These are phyloP conservation scores for Dryadomyces quercus-mongolicae DNA, from an alignment of 2,329 filamentous ascomycete genomes.

Conservation along the genomic window DNA sequence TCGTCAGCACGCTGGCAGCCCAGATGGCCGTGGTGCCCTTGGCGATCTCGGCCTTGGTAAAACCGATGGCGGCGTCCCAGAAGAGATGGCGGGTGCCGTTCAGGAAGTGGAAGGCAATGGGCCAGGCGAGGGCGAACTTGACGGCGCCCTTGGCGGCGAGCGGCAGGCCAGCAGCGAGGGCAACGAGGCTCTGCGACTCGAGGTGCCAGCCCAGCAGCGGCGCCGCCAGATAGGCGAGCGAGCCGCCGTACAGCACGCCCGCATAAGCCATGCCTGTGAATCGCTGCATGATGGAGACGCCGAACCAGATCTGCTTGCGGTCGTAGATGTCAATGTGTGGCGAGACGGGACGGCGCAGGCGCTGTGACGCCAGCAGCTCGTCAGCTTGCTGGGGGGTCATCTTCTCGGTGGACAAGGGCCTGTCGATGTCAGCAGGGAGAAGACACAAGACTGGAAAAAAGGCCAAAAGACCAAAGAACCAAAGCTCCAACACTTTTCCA, in stretches of 20 bases:
- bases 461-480: neutral
- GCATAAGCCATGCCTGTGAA: conserved; percentile 68
- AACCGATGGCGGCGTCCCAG: conserved; percentile 39
- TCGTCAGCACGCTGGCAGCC: conserved; percentile 29
- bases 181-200: conserved; percentile 46
- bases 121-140: conserved; percentile 46
- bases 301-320: conserved; percentile 75
- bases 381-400: conserved; percentile 40
- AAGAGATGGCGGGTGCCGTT: conserved; percentile 43
- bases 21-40: conserved; percentile 35
- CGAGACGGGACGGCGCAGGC: conserved; percentile 66
- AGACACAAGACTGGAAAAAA: too few relatives aligned
- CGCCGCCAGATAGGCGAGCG: conserved; percentile 66
- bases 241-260: conserved; percentile 68
- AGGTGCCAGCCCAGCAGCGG: conserved; percentile 58
- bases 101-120: conserved; percentile 45
- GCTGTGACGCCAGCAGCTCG: conserved; percentile 68
- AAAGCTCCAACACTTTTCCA: neutral
- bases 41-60: conserved; percentile 33
- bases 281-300: conserved; percentile 61
- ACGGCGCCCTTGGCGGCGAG: conserved; percentile 43
- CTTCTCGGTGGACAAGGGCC: conserved; percentile 43
- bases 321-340: conserved; percentile 83
- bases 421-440: conserved; percentile 15
- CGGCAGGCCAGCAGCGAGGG: conserved; percentile 47